These are phyloP conservation scores for Ashbya aceris DNA, from an alignment of 1,139 yeast genomes.

Conservation along the genomic window DNA sequence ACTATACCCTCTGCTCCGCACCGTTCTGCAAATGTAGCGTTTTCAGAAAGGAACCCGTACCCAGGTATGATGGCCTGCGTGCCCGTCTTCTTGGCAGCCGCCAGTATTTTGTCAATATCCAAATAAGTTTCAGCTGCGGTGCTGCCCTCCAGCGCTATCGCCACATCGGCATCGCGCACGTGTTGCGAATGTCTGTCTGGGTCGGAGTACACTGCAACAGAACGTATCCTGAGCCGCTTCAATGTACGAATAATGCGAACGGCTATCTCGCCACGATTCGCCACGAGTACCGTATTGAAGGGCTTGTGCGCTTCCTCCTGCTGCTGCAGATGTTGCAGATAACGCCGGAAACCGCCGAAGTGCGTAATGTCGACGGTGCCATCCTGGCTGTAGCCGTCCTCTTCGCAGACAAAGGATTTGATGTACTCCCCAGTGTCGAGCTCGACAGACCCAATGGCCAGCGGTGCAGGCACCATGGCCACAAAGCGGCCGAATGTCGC, in stretches of 20 bases:
- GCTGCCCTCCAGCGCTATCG: slow-evolving; percentile 68
- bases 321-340: slow-evolving; percentile 36
- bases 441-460: slow-evolving; percentile 90
- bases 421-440: slow-evolving; percentile 72
- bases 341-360: slow-evolving; percentile 82
- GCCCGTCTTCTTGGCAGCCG: slow-evolving; percentile 72
- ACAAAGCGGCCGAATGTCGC: slow-evolving; percentile 76
- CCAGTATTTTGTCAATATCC: slow-evolving; percentile 70
- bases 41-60: slow-evolving; percentile 91
- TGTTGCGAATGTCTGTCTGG: slow-evolving; percentile 85
- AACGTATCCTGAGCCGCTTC: slow-evolving; percentile 63
- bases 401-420: slow-evolving; percentile 91
- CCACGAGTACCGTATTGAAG: slow-evolving; percentile 78
- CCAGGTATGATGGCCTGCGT: slow-evolving; percentile 96
- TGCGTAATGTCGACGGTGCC: slow-evolving; percentile 73
- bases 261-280: slow-evolving; percentile 97
- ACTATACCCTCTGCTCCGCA: slow-evolving; percentile 75
- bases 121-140: slow-evolving; percentile 89
- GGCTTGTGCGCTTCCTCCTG: slow-evolving; percentile 36
- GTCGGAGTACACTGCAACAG: slow-evolving; percentile 86
- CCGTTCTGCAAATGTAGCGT: slow-evolving; percentile 89
- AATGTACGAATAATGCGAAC: slow-evolving; percentile 85
- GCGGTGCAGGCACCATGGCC: slow-evolving; percentile 82
- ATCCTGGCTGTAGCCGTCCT: slow-evolving; percentile 59
- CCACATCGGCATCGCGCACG: slow-evolving; percentile 70